A percentile compares a stretch with the other conserved stretches of the same genome.
phyloP scores from a whole-genome alignment of 2,329 filamentous ascomycete genomes.

The Neonectria neomacrospora region DNA sequence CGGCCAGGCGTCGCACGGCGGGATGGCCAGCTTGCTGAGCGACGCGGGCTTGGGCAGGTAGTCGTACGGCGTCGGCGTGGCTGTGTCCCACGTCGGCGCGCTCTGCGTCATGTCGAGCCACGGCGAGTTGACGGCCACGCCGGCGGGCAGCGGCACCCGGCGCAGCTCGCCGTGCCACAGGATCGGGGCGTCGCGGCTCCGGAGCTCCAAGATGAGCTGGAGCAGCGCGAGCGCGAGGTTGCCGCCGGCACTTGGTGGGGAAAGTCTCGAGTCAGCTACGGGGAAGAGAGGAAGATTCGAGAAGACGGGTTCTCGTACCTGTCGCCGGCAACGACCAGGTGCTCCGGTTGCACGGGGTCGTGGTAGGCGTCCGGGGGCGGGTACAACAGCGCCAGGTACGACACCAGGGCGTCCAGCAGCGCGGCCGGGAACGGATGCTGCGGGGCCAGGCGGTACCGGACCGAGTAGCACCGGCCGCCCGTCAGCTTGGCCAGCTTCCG shows the following conservation, averaged over 20 bases:
- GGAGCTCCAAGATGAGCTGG: slow-evolving; percentile 74
- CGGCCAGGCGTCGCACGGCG: slow-evolving; percentile 68
- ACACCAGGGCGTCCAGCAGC: slow-evolving; percentile 76
- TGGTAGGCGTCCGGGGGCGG: slow-evolving; percentile 76
- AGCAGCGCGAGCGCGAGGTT: slow-evolving; percentile 75
- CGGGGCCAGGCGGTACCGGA: slow-evolving; percentile 80
- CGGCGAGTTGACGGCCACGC: slow-evolving; percentile 69
- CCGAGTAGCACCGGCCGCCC: slow-evolving; percentile 74
- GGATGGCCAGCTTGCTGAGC: slow-evolving; percentile 43
- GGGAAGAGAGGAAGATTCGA: neutral
- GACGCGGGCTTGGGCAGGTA: slow-evolving; percentile 62
- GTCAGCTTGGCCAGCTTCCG: slow-evolving; percentile 73
- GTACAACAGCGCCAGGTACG: slow-evolving; percentile 78
- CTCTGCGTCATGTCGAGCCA: slow-evolving; percentile 79
- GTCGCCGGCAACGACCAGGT: slow-evolving; percentile 80
- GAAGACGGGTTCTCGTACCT: slow-evolving; percentile 54
- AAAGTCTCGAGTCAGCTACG: neutral
- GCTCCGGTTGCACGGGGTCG: slow-evolving; percentile 68
- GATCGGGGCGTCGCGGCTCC: slow-evolving; percentile 58
- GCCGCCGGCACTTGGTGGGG: slow-evolving; percentile 76
- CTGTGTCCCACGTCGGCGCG: slow-evolving; percentile 46
- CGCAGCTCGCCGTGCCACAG: slow-evolving; percentile 70
- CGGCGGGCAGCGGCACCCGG: slow-evolving; percentile 73
- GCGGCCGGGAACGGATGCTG: slow-evolving; percentile 80
- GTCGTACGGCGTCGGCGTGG: slow-evolving; percentile 48